A percentile compares a stretch with the other conserved stretches of the same genome.
Evolutionary conservation across 2,329 filamentous ascomycete genomes (phyloP).

Genomic region (Aspergillus puulaauensis): DNA sequence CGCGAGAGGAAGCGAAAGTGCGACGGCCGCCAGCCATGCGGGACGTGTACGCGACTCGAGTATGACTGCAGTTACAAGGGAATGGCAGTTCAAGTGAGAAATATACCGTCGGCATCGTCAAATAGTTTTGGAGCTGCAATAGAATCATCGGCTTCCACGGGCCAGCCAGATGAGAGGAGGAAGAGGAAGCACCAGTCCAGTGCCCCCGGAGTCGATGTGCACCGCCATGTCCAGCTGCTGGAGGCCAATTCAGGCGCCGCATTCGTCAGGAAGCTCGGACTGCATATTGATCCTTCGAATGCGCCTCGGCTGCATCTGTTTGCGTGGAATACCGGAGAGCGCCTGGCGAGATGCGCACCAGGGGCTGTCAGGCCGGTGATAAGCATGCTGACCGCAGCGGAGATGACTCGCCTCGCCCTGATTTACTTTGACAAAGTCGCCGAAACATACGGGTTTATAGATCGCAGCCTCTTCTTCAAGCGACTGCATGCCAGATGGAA

Average conservation of each 20-base stretch:
- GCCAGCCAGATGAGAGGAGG: background rate
- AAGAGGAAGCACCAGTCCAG: background rate
- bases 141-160: too few species aligned
- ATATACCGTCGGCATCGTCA: too few species aligned
- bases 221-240: constrained; percentile 23
- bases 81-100: too few species aligned
- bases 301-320: constrained; percentile 55
- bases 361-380: constrained; percentile 34
- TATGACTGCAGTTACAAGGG: constrained; percentile 8
- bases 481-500: constrained; percentile 22
- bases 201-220: background rate
- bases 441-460: constrained; percentile 54
- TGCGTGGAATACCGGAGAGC: constrained; percentile 52
- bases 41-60: constrained; percentile 2
- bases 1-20: constrained; percentile 16
- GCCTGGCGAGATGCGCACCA: background rate
- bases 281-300: constrained; percentile 53
- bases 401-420: constrained; percentile 45
- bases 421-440: constrained; percentile 55
- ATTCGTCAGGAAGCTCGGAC: constrained; percentile 53
- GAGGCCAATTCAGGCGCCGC: constrained; percentile 58
- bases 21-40: constrained; percentile 8
- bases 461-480: constrained; percentile 17
- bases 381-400: constrained; percentile 46
- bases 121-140: too few species aligned